Evolutionary conservation across 257 asterid genomes (phyloP).

Genomic region (Plantago elongata): DNA sequence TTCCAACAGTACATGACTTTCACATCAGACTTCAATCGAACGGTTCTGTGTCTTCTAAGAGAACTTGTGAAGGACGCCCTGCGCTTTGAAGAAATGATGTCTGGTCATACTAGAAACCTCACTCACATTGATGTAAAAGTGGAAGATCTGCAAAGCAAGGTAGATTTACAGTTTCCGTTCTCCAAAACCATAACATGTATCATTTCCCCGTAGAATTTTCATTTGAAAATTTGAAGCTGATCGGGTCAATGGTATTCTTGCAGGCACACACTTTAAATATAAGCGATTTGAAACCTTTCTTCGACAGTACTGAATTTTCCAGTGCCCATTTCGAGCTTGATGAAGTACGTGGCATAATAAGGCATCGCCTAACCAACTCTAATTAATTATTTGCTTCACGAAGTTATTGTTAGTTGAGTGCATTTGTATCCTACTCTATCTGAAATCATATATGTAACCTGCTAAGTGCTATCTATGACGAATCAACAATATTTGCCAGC

Average conservation of each 20-base stretch:
- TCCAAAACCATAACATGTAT: neutral
- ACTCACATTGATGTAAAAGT: conserved; percentile 66
- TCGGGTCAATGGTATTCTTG: conserved; percentile 9
- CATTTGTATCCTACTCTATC: too few relatives aligned
- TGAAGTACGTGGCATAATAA: conserved; percentile 50
- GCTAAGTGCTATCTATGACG: too few relatives aligned
- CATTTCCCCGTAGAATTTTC: neutral
- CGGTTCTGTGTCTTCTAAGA: conserved; percentile 71
- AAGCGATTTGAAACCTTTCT: conserved; percentile 72
- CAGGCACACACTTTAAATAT: conserved; percentile 87
- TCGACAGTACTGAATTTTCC: conserved; percentile 58
- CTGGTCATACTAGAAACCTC: conserved; percentile 48
- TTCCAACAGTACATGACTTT: conserved; percentile 81
- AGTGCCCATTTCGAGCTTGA: conserved; percentile 67
- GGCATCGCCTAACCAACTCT: conserved; percentile 50
- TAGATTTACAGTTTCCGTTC: conserved; percentile 13
- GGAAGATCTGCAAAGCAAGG: conserved; percentile 89
- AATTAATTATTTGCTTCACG: conserved; percentile 1
- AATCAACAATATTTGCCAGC: too few relatives aligned
- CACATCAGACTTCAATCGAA: conserved; percentile 83
- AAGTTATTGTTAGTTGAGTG: too few relatives aligned
- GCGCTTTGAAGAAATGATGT: conserved; percentile 58
- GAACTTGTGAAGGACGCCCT: conserved; percentile 68
- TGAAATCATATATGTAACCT: too few relatives aligned
- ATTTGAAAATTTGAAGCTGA: neutral